Base-by-base conservation (phyloP, 257 asterid genomes). In the Forsythia suspensa region DNA sequence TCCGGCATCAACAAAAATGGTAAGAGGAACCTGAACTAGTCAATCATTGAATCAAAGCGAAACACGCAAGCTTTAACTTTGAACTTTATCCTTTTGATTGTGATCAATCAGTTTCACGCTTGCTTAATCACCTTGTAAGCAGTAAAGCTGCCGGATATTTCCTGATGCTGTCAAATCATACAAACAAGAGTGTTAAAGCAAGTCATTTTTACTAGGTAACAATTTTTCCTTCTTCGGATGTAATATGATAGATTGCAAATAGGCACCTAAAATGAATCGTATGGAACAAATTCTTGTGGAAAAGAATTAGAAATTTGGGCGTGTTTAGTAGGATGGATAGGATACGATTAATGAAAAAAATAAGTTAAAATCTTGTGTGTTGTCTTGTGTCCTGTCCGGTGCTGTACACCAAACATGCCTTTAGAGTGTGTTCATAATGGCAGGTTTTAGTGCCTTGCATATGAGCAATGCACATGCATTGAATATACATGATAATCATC, bases 91-190 rank as follows among this genome's bases (percentile, higher is more conserved):
- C 24, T 59, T 82, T 73, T 38, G 52, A 48, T 78, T 29, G 34
- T 29, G 34, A 29, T 1, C 34, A 29, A 1, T 63, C 78, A 46
- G 6, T 66, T 71, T 73, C 75, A 80, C 2, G 37, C 6, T 63
- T 9, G 69, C 57, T 78, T 75, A 86, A 66, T 93, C 97, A 43
- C 97, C 96, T 77, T 92, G 98, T 80, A 89, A 74, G 88, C 94
- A 95, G 87, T 92, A 92, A 46, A 92, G 97, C 84, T 95, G 98
- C 75, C 91, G 89, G 77, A 92, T 88, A 84, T 95, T 95, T 73
- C 99, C 99, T 15, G 99, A 95, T 51, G 99, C 98, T 95, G 97
- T 72, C 18, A 40, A 71, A 74, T 75, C 76, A 78, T 41, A 77
- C 66, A 81, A 67, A 67, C 38, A 71, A 0, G 52, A 29, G 72